A percentile compares a stretch with the other conserved stretches of the same genome.
Conservation (phyloP, 441 rosid species). For the Adansonia gregorii region DNA sequence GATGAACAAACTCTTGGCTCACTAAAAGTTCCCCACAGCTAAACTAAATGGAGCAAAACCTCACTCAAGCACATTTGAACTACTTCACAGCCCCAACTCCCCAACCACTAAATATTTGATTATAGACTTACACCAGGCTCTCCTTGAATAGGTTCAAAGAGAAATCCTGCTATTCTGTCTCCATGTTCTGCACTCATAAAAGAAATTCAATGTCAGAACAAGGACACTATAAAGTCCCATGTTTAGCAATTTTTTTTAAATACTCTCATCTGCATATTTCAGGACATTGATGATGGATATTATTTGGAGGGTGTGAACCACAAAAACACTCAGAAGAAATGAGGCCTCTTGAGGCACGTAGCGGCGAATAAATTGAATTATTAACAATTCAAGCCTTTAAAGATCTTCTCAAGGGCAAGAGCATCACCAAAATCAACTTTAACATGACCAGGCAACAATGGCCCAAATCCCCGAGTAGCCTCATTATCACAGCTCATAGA, state of each 20-base stretch:
- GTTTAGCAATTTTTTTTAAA: not conserved
- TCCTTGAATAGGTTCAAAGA: slow-evolving; percentile 97
- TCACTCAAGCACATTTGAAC: not conserved
- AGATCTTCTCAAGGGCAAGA: slow-evolving; percentile 65
- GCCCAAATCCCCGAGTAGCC: slow-evolving; percentile 93
- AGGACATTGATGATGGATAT: not conserved
- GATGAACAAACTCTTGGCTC: not conserved
- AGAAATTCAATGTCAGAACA: slow-evolving; percentile 15
- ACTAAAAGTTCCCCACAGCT: not conserved
- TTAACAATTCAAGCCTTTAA: slow-evolving; percentile 54
- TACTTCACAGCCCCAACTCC: not conserved
- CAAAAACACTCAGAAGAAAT: not conserved
- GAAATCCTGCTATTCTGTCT: slow-evolving; percentile 86
- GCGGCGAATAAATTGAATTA: not conserved
- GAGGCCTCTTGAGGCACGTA: not conserved
- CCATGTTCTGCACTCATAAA: slow-evolving; percentile 61
- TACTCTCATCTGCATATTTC: not conserved
- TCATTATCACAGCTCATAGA: slow-evolving; percentile 99
- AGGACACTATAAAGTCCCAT: not conserved
- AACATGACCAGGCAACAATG: slow-evolving; percentile 81
- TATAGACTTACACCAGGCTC: slow-evolving; percentile 86
- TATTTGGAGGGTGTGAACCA: not conserved
- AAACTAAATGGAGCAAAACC: not conserved
- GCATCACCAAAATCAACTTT: slow-evolving; percentile 95
- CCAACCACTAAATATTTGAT: slow-evolving; percentile 21